Evolutionary conservation across 225 moss, liverwort and hornwort genomes (phyloP), one percentile per base, ranked within the genome.

Genomic region (Marchantia polymorpha): DNA sequence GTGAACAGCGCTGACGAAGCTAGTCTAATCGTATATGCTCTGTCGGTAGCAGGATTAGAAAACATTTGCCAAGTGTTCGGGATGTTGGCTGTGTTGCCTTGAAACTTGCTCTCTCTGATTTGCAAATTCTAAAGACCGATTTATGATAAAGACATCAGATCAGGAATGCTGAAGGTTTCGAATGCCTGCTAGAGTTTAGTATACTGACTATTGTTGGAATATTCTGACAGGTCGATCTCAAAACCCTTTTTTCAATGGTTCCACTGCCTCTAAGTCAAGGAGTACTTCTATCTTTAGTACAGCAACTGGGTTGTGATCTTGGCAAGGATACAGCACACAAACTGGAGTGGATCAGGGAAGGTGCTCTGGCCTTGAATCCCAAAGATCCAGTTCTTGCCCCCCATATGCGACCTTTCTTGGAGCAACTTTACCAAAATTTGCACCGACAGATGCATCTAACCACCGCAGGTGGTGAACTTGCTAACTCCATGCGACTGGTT

Each of bases 231-330:
- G 86, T 96, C 76, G 94, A 96, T 76, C 80, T 90, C 55, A 86
- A 90, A 63, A 83, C 84, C 15, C 92, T 96, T 63, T 94, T 92
- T 78, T 83, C 85, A 23, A 89, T 89, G 55, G 83, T 75, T 56
- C 92, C 94, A 48, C 79, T 91, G 75, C 96, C 96, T 1, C 77
- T 96, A 61, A 96, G 96, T 81, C 96, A 96, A 82, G 96, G 96
- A 82, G 96, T 96, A 30, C 87, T 96, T 82, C 71, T 96, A 61
- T 96, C 96, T 13, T 74, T 96, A 64, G 94, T 96, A 8, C 96
- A 96, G 90, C 96, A 96, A 74, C 75, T 96, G 55, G 96, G 96
- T 67, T 94, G 96, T 78, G 96, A 96, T 72, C 82, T 96, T 26
- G 92, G 87, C 17, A 94, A 92, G 80, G 94, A 96, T 75, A 94